Evolutionary conservation across 1,139 yeast genomes (phyloP).

Genomic region (Suhomyces guaymorum): DNA sequence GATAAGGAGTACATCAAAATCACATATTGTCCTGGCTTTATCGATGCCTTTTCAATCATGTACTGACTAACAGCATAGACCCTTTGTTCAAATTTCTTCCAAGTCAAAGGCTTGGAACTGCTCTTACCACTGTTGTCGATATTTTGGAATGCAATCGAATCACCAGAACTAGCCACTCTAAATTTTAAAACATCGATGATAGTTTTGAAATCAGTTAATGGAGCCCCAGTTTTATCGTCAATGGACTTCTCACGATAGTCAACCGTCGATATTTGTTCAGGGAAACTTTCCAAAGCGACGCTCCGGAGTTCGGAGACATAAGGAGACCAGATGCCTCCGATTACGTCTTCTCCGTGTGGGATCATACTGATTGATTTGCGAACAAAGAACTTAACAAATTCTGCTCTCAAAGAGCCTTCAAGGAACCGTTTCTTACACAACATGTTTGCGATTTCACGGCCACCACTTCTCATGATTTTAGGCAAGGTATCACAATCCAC

Average conservation of each 20-base stretch:
- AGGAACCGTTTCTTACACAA: conserved; percentile 80
- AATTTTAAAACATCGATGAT: conserved; percentile 77
- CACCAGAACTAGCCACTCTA: conserved; percentile 73
- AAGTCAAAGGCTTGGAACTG: conserved; percentile 59
- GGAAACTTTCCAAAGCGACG: conserved; percentile 44
- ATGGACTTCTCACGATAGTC: conserved; percentile 72
- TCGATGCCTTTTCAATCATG: conserved; percentile 50
- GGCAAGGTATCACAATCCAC: conserved; percentile 85
- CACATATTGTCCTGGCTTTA: conserved; percentile 70
- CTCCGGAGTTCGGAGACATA: conserved; percentile 61
- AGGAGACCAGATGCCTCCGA: conserved; percentile 86
- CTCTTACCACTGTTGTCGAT: conserved; percentile 56
- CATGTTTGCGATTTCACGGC: conserved; percentile 91
- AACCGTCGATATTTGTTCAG: conserved; percentile 67
- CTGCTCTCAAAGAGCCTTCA: conserved; percentile 74
- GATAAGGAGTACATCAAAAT: conserved; percentile 83
- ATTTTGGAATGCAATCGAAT: conserved; percentile 77
- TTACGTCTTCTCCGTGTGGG: conserved; percentile 76
- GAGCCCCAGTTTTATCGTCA: conserved; percentile 77
- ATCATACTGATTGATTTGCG: conserved; percentile 65
- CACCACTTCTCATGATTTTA: conserved; percentile 78
- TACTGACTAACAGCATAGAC: conserved; percentile 72
- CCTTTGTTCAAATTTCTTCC: conserved; percentile 81
- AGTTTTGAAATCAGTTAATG: conserved; percentile 69
- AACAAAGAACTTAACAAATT: conserved; percentile 78